Conservation (phyloP, 2,329 filamentous ascomycete genomes). For the Zopfia rhizophila region DNA sequence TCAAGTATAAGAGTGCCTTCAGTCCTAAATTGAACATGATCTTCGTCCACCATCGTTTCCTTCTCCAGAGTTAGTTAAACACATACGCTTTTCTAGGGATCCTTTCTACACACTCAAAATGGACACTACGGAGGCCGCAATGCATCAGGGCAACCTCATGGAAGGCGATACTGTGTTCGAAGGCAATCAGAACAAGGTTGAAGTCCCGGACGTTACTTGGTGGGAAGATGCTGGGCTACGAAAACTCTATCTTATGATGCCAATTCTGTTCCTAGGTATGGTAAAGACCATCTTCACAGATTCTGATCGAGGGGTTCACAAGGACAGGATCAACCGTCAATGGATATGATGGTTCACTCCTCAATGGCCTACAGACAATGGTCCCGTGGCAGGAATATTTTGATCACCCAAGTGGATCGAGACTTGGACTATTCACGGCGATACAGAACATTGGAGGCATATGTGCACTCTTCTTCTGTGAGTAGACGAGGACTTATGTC, state of each 20-base stretch:
- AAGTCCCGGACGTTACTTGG: conserved; percentile 46
- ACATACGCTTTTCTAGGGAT: no score
- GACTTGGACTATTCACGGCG: conserved; percentile 27
- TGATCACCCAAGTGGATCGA: conserved; percentile 17
- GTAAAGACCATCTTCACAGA: not conserved
- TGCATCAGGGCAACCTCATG: no score
- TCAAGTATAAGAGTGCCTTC: no score
- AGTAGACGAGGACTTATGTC: not conserved
- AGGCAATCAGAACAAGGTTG: conserved; percentile 9
- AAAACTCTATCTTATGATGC: conserved; percentile 43
- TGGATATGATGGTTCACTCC: conserved; percentile 14
- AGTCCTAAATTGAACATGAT: no score
- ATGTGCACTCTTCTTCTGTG: conserved; percentile 16
- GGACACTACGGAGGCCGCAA: no score
- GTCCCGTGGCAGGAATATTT: conserved; percentile 10
- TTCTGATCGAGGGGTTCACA: not conserved
- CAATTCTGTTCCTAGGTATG: conserved; percentile 38
- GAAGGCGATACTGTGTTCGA: not conserved
- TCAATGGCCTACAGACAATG: conserved; percentile 14
- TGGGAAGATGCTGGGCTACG: conserved; percentile 41
- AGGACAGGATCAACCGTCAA: conserved; percentile 7
- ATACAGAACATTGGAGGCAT: conserved; percentile 25
- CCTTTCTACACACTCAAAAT: no score
- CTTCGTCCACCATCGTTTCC: no score
- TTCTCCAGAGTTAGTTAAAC: no score